These are phyloP conservation scores for Yarrowia hollandica DNA, from an alignment of 805 yeast species.

Conservation along the genomic window DNA sequence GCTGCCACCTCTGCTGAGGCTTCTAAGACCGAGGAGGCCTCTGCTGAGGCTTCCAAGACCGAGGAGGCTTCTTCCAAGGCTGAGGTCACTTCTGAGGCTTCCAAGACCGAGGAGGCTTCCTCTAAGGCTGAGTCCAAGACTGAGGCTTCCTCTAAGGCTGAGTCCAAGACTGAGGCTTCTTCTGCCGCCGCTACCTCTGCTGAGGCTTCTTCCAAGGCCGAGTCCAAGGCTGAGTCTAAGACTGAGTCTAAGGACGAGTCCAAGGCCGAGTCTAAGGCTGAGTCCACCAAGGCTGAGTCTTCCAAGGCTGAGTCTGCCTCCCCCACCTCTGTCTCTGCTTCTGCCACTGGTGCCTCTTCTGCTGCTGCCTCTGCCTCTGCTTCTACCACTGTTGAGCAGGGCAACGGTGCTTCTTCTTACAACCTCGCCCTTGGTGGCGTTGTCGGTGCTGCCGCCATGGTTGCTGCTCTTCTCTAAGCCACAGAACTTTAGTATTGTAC, in stretches of 20 bases:
- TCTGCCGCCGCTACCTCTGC: not conserved
- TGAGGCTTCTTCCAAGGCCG: too few species aligned
- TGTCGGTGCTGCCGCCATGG: constrained; percentile 29
- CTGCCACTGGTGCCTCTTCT: not conserved
- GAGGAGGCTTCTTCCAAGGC: not conserved
- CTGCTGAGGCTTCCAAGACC: not conserved
- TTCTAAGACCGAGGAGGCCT: constrained; percentile 13
- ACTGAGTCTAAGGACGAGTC: not conserved
- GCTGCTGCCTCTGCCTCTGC: constrained; percentile 17
- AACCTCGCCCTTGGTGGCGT: constrained; percentile 27
- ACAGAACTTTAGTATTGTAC: not conserved
- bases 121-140: not conserved
- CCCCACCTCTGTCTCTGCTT: constrained; percentile 3
- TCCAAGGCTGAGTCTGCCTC: not conserved
- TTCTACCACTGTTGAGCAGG: not conserved
- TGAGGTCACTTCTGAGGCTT: not conserved
- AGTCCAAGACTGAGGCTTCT: not conserved
- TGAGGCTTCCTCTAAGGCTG: not conserved
- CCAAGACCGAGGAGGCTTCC: constrained; percentile 12
- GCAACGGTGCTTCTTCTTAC: constrained; percentile 22
- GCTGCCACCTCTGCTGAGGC: not conserved
- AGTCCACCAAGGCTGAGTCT: constrained; percentile 1
- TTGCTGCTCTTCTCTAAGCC: constrained; percentile 26
- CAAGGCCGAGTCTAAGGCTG: not conserved
- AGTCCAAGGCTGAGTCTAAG: not conserved